phyloP scores from a whole-genome alignment of 1,284 basidiomycete species.

The Ceratobasidium sp. region DNA sequence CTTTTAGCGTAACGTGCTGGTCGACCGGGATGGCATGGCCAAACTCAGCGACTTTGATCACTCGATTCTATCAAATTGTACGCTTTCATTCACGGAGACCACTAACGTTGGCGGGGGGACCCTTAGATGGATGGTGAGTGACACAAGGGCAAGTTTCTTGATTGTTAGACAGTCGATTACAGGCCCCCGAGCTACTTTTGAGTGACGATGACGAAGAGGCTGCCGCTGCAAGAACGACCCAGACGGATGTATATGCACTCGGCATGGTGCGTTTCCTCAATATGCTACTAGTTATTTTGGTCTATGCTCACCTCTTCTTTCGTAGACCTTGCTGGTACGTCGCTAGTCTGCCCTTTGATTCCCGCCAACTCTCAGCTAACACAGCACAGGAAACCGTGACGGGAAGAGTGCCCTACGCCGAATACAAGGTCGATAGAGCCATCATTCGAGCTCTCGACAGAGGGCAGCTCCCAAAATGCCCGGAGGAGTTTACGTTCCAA shows the following conservation, averaged over 20 bases:
- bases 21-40: background rate
- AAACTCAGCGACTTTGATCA: constrained; percentile 33
- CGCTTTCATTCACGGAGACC: constrained; percentile 11
- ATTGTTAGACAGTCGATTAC: background rate
- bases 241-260: constrained; percentile 25
- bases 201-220: background rate
- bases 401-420: background rate
- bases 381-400: background rate
- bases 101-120: constrained; percentile 19
- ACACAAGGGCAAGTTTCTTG: too few species aligned
- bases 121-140: constrained; percentile 26
- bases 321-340: constrained; percentile 28
- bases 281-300: background rate
- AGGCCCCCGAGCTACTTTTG: constrained; percentile 24
- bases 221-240: background rate
- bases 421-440: background rate
- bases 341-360: background rate
- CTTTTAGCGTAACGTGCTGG: background rate
- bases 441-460: background rate
- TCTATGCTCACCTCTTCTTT: background rate
- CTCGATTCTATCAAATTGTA: constrained; percentile 4
- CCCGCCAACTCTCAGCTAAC: background rate
- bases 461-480: background rate
- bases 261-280: background rate
- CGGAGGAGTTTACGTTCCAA: background rate